phyloP scores from a whole-genome alignment of 2,329 filamentous ascomycete species.

The Monascus ruber region DNA sequence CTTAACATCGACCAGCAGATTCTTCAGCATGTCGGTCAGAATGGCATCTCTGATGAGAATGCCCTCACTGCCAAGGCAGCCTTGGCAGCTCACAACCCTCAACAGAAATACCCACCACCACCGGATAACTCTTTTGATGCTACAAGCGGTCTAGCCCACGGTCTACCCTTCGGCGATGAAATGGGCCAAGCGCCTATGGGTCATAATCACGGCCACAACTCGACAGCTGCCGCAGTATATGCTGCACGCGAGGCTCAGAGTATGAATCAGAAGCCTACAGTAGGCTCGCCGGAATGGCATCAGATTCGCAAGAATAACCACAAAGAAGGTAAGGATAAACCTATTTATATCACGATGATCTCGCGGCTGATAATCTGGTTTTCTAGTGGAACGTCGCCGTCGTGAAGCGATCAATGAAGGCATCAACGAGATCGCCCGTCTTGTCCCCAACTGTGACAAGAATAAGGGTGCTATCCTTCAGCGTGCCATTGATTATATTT shows the following conservation, averaged over 20 bases:
- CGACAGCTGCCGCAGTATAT: slow-evolving; percentile 49
- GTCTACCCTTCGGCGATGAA: slow-evolving; percentile 28
- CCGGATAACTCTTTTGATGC: slow-evolving; percentile 28
- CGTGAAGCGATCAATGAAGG: slow-evolving; percentile 98
- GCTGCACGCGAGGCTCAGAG: slow-evolving; percentile 42
- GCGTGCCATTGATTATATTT: slow-evolving; percentile 87
- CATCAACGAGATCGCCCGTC: slow-evolving; percentile 95
- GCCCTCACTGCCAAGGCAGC: slow-evolving; percentile 37
- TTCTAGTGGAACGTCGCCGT: slow-evolving; percentile 78
- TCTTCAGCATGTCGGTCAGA: slow-evolving; percentile 41
- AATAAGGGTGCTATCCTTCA: slow-evolving; percentile 97
- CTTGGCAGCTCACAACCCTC: slow-evolving; percentile 32
- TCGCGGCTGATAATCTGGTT: slow-evolving; percentile 13
- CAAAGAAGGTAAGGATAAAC: slow-evolving; percentile 74
- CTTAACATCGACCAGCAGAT: slow-evolving; percentile 36
- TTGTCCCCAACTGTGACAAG: slow-evolving; percentile 95
- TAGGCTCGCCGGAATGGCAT: slow-evolving; percentile 98
- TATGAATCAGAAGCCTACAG: slow-evolving; percentile 61
- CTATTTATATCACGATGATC: not conserved
- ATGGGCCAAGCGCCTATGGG: slow-evolving; percentile 28
- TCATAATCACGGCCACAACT: slow-evolving; percentile 30
- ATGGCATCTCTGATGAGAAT: slow-evolving; percentile 39
- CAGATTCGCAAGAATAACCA: slow-evolving; percentile 95
- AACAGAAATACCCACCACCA: slow-evolving; percentile 35
- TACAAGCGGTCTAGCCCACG: slow-evolving; percentile 21